These are phyloP conservation scores for Tylopilus cervinicoccineus DNA, from an alignment of 768 basidiomycete genomes.

Conservation along the genomic window DNA sequence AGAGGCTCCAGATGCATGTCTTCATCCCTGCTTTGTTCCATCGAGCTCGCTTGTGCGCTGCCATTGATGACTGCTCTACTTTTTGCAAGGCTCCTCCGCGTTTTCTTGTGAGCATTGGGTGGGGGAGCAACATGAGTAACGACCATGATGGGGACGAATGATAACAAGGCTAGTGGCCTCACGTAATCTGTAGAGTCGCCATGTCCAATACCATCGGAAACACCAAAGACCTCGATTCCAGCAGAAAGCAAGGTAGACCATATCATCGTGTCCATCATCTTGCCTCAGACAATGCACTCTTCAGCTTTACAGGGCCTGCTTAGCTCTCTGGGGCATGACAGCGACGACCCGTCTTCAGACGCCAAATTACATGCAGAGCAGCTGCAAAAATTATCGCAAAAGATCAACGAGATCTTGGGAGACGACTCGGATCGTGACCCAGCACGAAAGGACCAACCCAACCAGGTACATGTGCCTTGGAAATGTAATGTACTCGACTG, in stretches of 20 bases:
- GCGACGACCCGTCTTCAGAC: slow-evolving; percentile 2
- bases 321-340: slow-evolving; percentile 30
- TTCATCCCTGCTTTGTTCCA: slow-evolving; percentile 21
- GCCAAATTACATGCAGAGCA: slow-evolving; percentile 44
- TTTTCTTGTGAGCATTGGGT: slow-evolving; percentile 38
- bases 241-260: slow-evolving; percentile 36
- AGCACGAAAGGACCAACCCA: slow-evolving; percentile 46
- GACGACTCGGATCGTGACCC: slow-evolving; percentile 41
- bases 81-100: slow-evolving; percentile 41
- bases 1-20: slow-evolving; percentile 27
- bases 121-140: slow-evolving; percentile 35
- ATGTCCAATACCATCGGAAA: slow-evolving; percentile 20
- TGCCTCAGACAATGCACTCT: slow-evolving; percentile 10
- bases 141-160: slow-evolving; percentile 35
- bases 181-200: slow-evolving; percentile 14
- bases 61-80: slow-evolving; percentile 25
- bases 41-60: slow-evolving; percentile 7
- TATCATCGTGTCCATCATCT: neutral
- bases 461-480: slow-evolving; percentile 52
- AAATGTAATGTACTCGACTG: slow-evolving; percentile 17
- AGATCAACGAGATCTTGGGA: slow-evolving; percentile 47
- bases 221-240: slow-evolving; percentile 27
- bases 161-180: slow-evolving; percentile 3
- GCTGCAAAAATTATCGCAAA: slow-evolving; percentile 52
- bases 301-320: slow-evolving; percentile 40